phyloP scores from a whole-genome alignment of 768 basidiomycete species.

The Boletus pseudo-olivaceus region DNA sequence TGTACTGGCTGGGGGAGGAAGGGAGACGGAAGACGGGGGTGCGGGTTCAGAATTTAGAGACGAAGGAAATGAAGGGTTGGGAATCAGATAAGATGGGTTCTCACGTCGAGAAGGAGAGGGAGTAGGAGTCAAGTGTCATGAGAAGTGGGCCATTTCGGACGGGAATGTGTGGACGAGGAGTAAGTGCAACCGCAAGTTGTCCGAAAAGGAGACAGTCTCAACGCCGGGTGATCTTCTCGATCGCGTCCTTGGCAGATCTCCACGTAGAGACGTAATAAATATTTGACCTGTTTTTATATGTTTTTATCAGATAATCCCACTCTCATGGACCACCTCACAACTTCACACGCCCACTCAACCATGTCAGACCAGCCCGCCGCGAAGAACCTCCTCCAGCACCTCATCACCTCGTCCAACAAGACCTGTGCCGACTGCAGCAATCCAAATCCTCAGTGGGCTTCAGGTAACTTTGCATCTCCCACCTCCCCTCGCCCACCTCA shows the following conservation, averaged over 20 bases:
- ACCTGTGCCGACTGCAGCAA: conserved; percentile 78
- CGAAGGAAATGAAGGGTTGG: background rate
- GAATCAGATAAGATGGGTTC: conserved; percentile 36
- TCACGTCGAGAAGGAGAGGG: conserved; percentile 12
- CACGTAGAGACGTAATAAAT: background rate
- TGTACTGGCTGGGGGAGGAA: background rate
- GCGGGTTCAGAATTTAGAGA: background rate
- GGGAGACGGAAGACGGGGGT: background rate
- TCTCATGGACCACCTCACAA: too few species aligned
- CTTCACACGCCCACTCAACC: conserved; percentile 6
- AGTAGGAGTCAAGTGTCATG: background rate
- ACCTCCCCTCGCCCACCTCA: background rate
- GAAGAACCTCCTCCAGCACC: conserved; percentile 48
- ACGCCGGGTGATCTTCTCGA: background rate
- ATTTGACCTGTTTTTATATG: background rate
- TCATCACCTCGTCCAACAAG: conserved; percentile 72
- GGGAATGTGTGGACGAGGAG: background rate
- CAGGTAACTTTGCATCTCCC: conserved; percentile 40
- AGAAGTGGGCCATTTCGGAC: background rate
- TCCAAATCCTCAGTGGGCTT: conserved; percentile 97
- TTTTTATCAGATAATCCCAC: background rate
- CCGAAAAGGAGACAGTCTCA: too few species aligned
- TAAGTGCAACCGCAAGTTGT: background rate
- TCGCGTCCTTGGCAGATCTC: background rate
- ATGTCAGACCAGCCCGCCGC: conserved; percentile 32